Evolutionary conservation across 208 protist species (phyloP).

Genomic region (Tetramitus jugosus): DNA sequence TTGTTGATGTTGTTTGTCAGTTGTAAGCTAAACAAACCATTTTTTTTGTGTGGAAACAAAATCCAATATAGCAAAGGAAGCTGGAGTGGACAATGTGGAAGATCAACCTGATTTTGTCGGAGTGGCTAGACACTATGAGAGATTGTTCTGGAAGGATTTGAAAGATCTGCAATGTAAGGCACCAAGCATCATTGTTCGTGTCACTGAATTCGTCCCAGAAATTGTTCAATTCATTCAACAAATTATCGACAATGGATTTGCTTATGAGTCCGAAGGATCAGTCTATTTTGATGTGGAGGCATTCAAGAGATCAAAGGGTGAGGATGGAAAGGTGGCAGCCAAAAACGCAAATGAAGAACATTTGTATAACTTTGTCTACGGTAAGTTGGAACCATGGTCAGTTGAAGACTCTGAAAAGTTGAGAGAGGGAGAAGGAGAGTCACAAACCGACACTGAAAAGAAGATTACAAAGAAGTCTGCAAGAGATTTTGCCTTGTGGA

Average conservation of each 20-base stretch:
- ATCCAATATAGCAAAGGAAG: too few species aligned
- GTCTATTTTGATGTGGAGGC: constrained; percentile 91
- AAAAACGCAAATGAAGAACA: too few species aligned
- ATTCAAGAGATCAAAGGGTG: constrained; percentile 48
- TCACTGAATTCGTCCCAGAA: constrained; percentile 93
- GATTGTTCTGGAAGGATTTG: constrained; percentile 84
- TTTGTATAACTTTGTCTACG: constrained; percentile 87
- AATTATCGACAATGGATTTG: constrained; percentile 90
- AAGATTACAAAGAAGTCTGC: constrained; percentile 67
- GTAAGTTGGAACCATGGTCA: constrained; percentile 65
- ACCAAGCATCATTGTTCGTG: constrained; percentile 84
- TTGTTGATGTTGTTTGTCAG: too few species aligned
- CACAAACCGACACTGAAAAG: constrained; percentile 22
- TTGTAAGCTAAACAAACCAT: too few species aligned
- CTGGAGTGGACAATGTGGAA: too few species aligned
- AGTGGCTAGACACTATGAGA: constrained; percentile 72
- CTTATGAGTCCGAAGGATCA: constrained; percentile 74
- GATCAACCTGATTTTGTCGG: constrained; percentile 67
- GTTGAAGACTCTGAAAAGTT: constrained; percentile 43
- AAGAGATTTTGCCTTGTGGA: constrained; percentile 97
- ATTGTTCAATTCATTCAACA: constrained; percentile 82
- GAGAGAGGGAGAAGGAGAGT: constrained; percentile 74
- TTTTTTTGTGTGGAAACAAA: too few species aligned
- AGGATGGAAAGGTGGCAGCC: too few species aligned
- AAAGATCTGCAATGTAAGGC: constrained; percentile 62